These are phyloP conservation scores for Globisporangium viniferum DNA, from an alignment of 352 stramenopile species.

Conservation along the genomic window DNA sequence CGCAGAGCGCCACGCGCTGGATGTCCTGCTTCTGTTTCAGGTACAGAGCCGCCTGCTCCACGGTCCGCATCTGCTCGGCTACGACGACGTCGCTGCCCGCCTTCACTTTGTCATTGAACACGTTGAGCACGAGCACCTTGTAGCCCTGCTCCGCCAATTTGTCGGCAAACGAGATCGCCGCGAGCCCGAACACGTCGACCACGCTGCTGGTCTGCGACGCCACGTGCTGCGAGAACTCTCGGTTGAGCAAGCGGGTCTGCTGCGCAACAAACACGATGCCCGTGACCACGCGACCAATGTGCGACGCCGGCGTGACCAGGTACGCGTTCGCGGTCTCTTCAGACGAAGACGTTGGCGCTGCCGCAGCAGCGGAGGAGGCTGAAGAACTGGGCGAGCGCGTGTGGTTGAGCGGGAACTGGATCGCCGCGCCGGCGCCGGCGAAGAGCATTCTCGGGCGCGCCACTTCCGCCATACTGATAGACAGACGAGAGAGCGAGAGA, in stretches of 20 bases:
- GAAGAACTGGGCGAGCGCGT: conserved; percentile 5
- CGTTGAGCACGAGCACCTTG: conserved; percentile 76
- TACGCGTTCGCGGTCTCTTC: conserved; percentile 46
- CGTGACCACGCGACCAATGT: conserved; percentile 83
- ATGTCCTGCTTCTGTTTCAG: conserved; percentile 71
- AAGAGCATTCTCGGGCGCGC: conserved; percentile 46
- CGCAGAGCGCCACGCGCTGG: conserved; percentile 68
- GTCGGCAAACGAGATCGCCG: conserved; percentile 74
- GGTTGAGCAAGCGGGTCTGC: conserved; percentile 23
- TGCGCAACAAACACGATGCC: conserved; percentile 73
- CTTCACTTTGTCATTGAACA: conserved; percentile 23
- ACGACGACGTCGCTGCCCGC: conserved; percentile 14
- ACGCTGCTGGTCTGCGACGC: conserved; percentile 6
- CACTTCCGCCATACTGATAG: conserved; percentile 20
- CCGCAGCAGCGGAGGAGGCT: not conserved
- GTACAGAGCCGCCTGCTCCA: conserved; percentile 51
- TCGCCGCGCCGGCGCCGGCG: conserved; percentile 39
- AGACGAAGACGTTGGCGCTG: conserved; percentile 5
- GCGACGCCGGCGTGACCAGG: conserved; percentile 63
- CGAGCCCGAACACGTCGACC: conserved; percentile 45
- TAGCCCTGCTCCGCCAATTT: conserved; percentile 87
- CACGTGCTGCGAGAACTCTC: conserved; percentile 22
- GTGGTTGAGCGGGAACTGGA: conserved; percentile 42
- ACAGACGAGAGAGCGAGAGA: not conserved
- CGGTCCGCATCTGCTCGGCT: conserved; percentile 23